Conservation (phyloP, 371 early-diverging fungal species). For the Choanephora cucurbitarum region DNA sequence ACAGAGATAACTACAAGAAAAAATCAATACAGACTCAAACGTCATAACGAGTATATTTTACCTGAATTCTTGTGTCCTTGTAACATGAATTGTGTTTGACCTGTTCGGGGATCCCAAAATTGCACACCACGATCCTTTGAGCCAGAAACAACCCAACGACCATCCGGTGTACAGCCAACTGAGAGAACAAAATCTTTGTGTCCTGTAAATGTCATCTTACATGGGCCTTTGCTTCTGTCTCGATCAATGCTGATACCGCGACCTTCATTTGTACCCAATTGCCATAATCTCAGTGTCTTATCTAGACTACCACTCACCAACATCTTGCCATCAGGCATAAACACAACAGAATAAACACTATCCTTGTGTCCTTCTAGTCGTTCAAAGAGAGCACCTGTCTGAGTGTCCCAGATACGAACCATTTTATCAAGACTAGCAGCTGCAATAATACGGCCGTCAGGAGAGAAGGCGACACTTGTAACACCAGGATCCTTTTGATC, state of each 20-base stretch:
- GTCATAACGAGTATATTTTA: too few relatives aligned
- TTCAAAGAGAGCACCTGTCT: conserved; percentile 75
- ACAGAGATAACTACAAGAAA: conserved; percentile 82
- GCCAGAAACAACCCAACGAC: conserved; percentile 93
- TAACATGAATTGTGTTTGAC: conserved; percentile 87
- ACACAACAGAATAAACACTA: conserved; percentile 92
- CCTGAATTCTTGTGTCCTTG: conserved; percentile 97
- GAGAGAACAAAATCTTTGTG: conserved; percentile 93
- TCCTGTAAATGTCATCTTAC: conserved; percentile 61
- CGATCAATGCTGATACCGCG: conserved; percentile 31
- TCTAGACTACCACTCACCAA: conserved; percentile 93
- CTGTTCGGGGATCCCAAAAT: conserved; percentile 89
- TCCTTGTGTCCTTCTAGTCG: conserved; percentile 92
- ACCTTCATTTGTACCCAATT: conserved; percentile 51
- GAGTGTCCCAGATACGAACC: conserved; percentile 88
- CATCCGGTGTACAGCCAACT: conserved; percentile 90
- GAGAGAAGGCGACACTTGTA: conserved; percentile 87
- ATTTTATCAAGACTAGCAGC: conserved; percentile 88
- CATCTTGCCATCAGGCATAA: conserved; percentile 87
- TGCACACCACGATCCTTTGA: conserved; percentile 95
- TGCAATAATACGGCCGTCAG: conserved; percentile 69
- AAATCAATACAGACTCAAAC: neutral
- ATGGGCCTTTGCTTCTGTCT: conserved; percentile 41
- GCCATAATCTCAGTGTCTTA: conserved; percentile 93
- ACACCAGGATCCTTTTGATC: conserved; percentile 88